Base-by-base conservation (phyloP, 1,284 basidiomycete genomes). In the Rugosomyces carneus region DNA sequence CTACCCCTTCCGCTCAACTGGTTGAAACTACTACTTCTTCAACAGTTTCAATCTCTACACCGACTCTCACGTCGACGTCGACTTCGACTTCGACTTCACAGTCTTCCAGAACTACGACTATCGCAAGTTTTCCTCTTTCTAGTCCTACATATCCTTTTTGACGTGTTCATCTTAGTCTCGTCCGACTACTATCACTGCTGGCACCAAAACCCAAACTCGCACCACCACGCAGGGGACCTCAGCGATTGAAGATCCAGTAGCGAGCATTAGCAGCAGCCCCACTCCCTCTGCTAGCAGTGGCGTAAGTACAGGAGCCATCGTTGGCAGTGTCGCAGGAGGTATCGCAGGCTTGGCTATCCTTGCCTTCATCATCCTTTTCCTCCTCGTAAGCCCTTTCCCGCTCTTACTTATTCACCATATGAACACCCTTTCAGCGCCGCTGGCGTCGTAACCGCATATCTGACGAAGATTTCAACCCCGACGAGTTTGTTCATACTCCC, bases 311-410 rank as follows among this genome's bases (percentile, higher is more conserved):
- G 67, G 66, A n/a, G 47, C 64, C 23, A 54, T 69, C 39, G 62
- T 67, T n/a, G 67, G 67, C 3, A 60, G 63, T 35, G 57, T 69
- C 24, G 62, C 59, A 1, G 69, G 69, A 32, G 63, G 54, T 31
- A 55, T 72, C 21, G 56, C 58, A 11, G 70, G 57, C 34, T 37
- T 70, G 21, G 64, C 58, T 9, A 16, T 60, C 35, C 49, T 72
- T 34, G 60, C 56, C 19, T 55, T 69, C 34, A 41, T 70, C 36
- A 48, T 66, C 43, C 53, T 61, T 4, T 69, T 65, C 55, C 48
- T 72, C 43, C 42, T 70, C 34, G 67, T 68, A 53, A 29, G 64
- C 52, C n/a, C 36, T 13, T 37, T 26, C 9, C 13, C n/a, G 23
- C 7, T 8, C 8, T 13, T 16, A 26, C 27, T 24, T 23, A 21